Evolutionary conservation across 2,329 filamentous ascomycete genomes (phyloP), one percentile per base, ranked within the genome.

Genomic region (Xylaria sp.): DNA sequence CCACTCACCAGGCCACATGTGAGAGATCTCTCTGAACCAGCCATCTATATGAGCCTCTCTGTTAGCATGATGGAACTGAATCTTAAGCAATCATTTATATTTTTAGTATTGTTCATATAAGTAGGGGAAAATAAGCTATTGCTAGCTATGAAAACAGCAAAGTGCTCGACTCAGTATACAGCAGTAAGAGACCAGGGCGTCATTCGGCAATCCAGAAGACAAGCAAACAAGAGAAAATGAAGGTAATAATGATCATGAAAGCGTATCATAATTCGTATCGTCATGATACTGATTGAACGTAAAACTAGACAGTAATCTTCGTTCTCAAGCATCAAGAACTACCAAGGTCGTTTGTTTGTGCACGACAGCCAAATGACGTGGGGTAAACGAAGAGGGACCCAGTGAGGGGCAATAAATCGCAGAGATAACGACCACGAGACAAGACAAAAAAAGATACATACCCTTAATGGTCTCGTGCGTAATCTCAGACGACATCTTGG

Each of bases 11-110:
- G 96, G 95, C 96, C 96, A 99, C 95, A 99, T 98, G 81, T 96
- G 87, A 77, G 93, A 97, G 85, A 97, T 94, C 87, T 99, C 96
- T 83, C 94, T 93, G 92, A 99, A 99, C 96, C 96, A 99, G 86
- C 95, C 96, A 97, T 98, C 96, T 97, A 76, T 54, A 54, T 55
- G 41, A 63, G 25, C 60, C 65, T 44, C 54, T 71, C 34, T 72
- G 74, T 65, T 44, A 71, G 63, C 48, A 62, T 62, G 6, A 23
- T 28, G 2, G 15, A 25, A 37, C n/a, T 28, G 23, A 2, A 3
- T n/a, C 2, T 18, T 5, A 34, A 37, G 28, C 20, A 37, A 9
- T n/a, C 18, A 28, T 23, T 9, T 37, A 10, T 44, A 41, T 61
- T 9, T 46, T 23, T n/a, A 12, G 34, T 54, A 6, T 44, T 37